These are phyloP conservation scores for Hanseniaspora uvarum DNA, from an alignment of 1,139 yeast genomes.

Conservation along the genomic window DNA sequence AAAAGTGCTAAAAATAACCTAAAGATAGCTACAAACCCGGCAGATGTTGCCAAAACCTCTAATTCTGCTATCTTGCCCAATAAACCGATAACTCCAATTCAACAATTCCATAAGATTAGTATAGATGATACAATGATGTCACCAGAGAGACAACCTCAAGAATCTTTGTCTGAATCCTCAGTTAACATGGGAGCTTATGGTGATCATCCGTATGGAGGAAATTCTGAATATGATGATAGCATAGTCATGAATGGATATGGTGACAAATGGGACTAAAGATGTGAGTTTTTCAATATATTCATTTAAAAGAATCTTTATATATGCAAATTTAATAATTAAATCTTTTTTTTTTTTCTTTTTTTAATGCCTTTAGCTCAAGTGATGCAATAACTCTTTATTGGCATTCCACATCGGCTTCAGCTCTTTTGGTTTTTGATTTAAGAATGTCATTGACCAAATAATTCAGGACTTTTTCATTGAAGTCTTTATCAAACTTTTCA, in stretches of 20 bases:
- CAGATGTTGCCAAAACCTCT: not conserved
- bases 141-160: not conserved
- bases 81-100: conserved; percentile 9
- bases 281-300: not conserved
- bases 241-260: conserved; percentile 13
- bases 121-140: conserved; percentile 1
- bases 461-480: conserved; percentile 42
- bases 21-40: not conserved
- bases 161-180: not conserved
- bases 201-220: conserved; percentile 15
- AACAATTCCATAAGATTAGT: conserved; percentile 1
- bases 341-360: not conserved
- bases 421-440: conserved; percentile 6
- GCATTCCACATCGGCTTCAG: conserved; percentile 7
- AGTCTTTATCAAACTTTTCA: conserved; percentile 45
- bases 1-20: conserved; percentile 1
- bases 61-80: not conserved
- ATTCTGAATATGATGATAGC: conserved; percentile 15
- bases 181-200: not conserved
- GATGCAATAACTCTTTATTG: not conserved
- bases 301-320: not conserved
- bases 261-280: conserved; percentile 7
- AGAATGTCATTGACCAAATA: conserved; percentile 28
- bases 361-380: too few relatives aligned
- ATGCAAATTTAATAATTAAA: not conserved